Base-by-base conservation (phyloP, 768 basidiomycete species). In the Imleria badia region DNA sequence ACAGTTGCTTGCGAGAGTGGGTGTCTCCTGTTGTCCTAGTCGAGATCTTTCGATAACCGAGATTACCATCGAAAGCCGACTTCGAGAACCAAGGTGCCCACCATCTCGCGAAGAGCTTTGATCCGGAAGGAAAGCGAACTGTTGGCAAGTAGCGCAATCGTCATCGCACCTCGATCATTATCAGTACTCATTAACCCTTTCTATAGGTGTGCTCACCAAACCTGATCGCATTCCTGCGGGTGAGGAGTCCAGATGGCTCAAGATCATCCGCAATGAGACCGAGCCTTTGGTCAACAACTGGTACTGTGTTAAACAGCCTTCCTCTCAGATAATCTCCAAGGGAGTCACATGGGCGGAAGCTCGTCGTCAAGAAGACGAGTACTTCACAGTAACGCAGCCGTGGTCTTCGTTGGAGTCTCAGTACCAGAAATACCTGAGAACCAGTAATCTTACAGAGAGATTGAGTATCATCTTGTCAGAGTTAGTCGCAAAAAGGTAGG, bases 151-250 rank as follows among this genome's bases (percentile, higher is more conserved):
- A 11, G 31, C 12, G 2, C n/a, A 35, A 14, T 26, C 7, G 1
- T 9, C 20, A 31, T 23, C 13, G 1, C 23, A 5, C 4, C 3
- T 15, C 26, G 23, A 19, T 20, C 14, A 2, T 26, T 4, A 26
- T 26, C 10, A 33, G 3, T 1, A 33, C 34, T 20, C 23, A 43
- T 30, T 42, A 3, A 44, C 17, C 11, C 7, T 9, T 19, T 23
- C 10, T 36, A 11, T 13, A 87, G 87, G 87, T 44, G 85, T 89
- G 5, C 74, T 87, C n/a, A 90, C 87, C 0, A 89, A 90, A 56
- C 84, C 85, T 0, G 86, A 87, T 57, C 79, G 83, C 11, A 86
- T 66, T 46, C 55, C 54, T 11, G 4, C 13, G 6, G 63, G 69
- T 26, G 53, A 60, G 11, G 60, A 58, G 58, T 29, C 17, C 7